phyloP scores from a whole-genome alignment of 192 early-diverging fungal genomes.

The Coemansia sp. region DNA sequence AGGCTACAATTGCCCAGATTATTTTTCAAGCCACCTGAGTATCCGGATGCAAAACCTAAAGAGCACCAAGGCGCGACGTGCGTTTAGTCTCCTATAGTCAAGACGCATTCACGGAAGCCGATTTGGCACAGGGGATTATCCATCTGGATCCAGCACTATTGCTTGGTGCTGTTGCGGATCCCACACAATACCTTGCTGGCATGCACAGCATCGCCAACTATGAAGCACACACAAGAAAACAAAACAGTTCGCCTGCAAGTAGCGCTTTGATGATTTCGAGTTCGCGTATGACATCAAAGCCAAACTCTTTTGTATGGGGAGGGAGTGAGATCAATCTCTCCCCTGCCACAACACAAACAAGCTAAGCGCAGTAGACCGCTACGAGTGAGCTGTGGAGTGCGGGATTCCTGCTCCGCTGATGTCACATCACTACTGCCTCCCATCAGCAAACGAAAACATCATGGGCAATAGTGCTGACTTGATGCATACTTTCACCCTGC shows the following conservation, averaged over 20 bases:
- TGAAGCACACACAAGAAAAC: background rate
- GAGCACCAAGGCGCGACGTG: background rate
- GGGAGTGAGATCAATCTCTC: background rate
- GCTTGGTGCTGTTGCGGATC: background rate
- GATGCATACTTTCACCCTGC: background rate
- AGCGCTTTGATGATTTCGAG: background rate
- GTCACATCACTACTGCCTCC: background rate
- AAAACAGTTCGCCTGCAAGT: background rate
- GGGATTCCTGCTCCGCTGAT: background rate
- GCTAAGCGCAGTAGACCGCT: background rate
- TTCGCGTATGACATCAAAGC: background rate
- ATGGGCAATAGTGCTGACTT: constrained; percentile 1
- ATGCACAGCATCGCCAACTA: background rate
- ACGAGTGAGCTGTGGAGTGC: background rate
- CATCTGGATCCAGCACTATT: background rate
- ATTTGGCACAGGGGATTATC: background rate
- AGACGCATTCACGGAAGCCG: background rate
- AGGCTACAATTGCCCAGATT: background rate
- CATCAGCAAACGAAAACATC: background rate
- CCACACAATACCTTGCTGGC: background rate
- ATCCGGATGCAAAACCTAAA: background rate
- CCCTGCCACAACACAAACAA: background rate
- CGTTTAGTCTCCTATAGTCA: background rate
- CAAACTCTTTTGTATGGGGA: background rate
- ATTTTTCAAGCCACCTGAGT: background rate